Evolutionary conservation across 768 basidiomycete genomes (phyloP), one percentile per base, ranked within the genome.

Genomic region (Mycena crocata): DNA sequence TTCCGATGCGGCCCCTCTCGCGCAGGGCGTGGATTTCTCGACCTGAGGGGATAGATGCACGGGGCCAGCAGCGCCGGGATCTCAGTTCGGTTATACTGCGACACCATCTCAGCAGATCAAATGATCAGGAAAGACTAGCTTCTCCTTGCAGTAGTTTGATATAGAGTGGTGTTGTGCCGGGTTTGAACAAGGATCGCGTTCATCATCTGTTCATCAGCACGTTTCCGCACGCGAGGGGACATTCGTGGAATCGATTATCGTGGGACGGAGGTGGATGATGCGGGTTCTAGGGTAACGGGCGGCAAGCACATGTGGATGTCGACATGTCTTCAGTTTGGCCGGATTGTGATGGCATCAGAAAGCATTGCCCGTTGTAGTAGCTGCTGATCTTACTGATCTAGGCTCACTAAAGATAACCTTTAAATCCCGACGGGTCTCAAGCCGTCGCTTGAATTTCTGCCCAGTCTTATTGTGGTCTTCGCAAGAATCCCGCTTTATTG

Each of bases 21-120:
- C 96, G 0, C 96, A 99, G 78, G 96, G 96, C 10, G 95, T 99
- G 66, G 89, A 87, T 70, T 99, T 99, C 79, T 77, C 86, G 32
- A 71, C 85, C 37, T 87, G 80, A 78, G 75, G 57, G 31, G 24
- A 12, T 31, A 17, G 14, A 68, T 58, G 51, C 12, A 32, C n/a
- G 46, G 52, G 42, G 39, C 8, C 24, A 57, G 21, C 31, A 50
- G 71, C 61, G 61, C 56, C 42, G 67, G 46, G 24, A 62, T 26
- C 66, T 67, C 66, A 67, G 55, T 57, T 67, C 62, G 62, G 48
- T 57, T 49, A 26, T 46, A 57, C 37, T 34, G 63, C 63, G 64
- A 39, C 54, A 19, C 49, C 34, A 54, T 58, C 62, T 68, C 50
- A 54, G 21, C 30, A 50, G 48, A 64, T 64, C 62, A 57, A 56